A percentile compares a stretch with the other conserved stretches of the same genome.
These are phyloP conservation scores for Candida xiaguanensis DNA, from an alignment of 805 yeast species.

Conservation along the genomic window DNA sequence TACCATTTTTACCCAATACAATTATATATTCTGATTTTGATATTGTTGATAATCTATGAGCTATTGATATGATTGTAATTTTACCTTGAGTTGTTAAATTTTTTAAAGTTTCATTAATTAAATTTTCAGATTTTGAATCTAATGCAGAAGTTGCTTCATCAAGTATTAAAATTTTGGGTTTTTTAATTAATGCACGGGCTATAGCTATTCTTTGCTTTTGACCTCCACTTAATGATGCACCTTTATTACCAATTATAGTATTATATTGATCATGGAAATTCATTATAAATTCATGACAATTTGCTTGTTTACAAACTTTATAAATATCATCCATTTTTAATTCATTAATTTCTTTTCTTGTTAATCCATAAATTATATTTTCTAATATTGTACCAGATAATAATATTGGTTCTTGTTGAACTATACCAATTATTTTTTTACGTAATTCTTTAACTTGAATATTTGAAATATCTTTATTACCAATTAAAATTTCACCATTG, in stretches of 20 bases:
- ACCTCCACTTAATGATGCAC: slow-evolving; percentile 65
- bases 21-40: slow-evolving; percentile 42
- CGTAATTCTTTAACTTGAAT: slow-evolving; percentile 50
- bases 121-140: slow-evolving; percentile 50
- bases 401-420: slow-evolving; percentile 60
- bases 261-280: slow-evolving; percentile 56
- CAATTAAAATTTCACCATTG: slow-evolving; percentile 47
- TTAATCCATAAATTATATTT: slow-evolving; percentile 52
- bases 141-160: slow-evolving; percentile 72
- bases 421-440: slow-evolving; percentile 49
- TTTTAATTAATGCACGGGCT: slow-evolving; percentile 67
- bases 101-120: slow-evolving; percentile 40
- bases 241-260: slow-evolving; percentile 57
- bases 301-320: slow-evolving; percentile 35
- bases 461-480: slow-evolving; percentile 46
- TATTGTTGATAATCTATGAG: slow-evolving; percentile 43
- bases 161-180: slow-evolving; percentile 58
- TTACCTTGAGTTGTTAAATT: slow-evolving; percentile 34
- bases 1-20: slow-evolving; percentile 40
- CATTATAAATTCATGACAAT: slow-evolving; percentile 45
- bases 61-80: slow-evolving; percentile 43
- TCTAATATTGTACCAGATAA: slow-evolving; percentile 54
- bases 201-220: slow-evolving; percentile 76
- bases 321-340: slow-evolving; percentile 40
- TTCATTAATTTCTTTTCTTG: slow-evolving; percentile 29